phyloP scores from a whole-genome alignment of 2,329 filamentous ascomycete species.

The Sporothrix curviconia region DNA sequence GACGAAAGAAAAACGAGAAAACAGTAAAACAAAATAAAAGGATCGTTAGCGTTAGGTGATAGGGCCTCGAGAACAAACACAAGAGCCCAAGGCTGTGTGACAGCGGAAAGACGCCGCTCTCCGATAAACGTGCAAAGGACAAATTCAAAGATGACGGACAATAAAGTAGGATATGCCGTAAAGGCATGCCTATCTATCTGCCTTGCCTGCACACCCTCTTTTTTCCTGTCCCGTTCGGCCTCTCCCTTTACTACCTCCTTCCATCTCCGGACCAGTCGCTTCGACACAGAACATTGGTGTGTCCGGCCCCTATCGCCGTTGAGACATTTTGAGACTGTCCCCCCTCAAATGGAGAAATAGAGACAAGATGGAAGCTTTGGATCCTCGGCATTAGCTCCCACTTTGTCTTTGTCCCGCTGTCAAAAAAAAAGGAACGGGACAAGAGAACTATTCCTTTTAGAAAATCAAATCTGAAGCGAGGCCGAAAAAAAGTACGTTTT shows the following conservation, averaged over 20 bases:
- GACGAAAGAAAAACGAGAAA: background rate
- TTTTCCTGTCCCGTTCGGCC: background rate
- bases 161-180: no score
- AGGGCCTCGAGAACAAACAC: background rate
- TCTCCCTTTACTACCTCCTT: background rate
- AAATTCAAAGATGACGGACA: background rate
- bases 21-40: no score
- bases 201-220: background rate
- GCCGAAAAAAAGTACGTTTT: constrained; percentile 7
- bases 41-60: no score
- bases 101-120: background rate
- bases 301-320: background rate
- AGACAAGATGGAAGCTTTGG: background rate
- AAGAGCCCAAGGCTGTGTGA: background rate
- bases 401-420: background rate
- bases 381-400: background rate
- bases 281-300: no score
- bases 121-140: no score
- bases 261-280: background rate
- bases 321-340: background rate
- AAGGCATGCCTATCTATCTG: background rate
- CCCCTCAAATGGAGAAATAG: background rate
- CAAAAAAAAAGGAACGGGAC: background rate
- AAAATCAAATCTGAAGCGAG: background rate
- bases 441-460: background rate